Evolutionary conservation across 768 basidiomycete species (phyloP), one percentile per base, ranked within the genome.

Genomic region (Tricholoma bakamatsutake): DNA sequence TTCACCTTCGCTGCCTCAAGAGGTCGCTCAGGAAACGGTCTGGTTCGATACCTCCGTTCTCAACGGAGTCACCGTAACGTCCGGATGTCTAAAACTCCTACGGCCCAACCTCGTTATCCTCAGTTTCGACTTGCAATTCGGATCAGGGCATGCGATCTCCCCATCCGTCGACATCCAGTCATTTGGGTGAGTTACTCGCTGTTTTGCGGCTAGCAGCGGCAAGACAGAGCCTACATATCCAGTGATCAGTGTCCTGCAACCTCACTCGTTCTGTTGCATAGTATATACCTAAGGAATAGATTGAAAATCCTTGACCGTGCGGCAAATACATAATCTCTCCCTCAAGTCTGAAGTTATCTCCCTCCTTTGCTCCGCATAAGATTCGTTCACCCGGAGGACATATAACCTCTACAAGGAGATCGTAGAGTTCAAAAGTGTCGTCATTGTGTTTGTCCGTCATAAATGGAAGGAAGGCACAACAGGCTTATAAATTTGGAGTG

Each of bases 151-250:
- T 0, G 84, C 84, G 28, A 87, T 67, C 60, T 84, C 80, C 0
- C 75, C 76, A 57, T 87, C 85, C 1, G 83, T 82, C 5, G 81
- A 71, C 79, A 88, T 86, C 84, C 86, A 86, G 64, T 87, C 85
- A 57, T 81, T 76, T 1, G 70, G 61, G 52, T 83, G 68, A 2
- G 78, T 79, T 12, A 67, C 67, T 4, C 85, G 76, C 56, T 88
- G 84, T 63, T 86, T 87, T 15, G 84, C 84, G 8, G 85, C 82
- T 7, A 87, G 71, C n/a, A 88, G 71, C 2, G 84, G 84, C 7
- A 88, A 74, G 15, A 88, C 74, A 7, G 84, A 74, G 24, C 75
- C 86, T 87, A 55, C 8, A 46, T 9, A 45, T 24, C 21, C 21
- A 24, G 21, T 24, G 21, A 24, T 24, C 21, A 24, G 21, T 24